These are phyloP conservation scores for Pseudogymnoascus sp. DNA, from an alignment of 2,329 filamentous ascomycete species.

Conservation along the genomic window DNA sequence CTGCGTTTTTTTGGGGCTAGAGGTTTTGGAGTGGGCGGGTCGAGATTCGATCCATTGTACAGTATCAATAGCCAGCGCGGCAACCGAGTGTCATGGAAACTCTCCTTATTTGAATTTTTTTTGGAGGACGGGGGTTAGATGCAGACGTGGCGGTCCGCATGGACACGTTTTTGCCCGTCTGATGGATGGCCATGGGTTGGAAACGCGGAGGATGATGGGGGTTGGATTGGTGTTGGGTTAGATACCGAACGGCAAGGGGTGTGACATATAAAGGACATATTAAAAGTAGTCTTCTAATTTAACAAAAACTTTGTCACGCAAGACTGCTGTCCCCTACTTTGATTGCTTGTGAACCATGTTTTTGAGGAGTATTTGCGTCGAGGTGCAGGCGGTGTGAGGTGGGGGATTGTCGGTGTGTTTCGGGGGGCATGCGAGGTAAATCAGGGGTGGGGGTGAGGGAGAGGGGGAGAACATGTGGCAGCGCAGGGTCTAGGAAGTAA, in stretches of 20 bases:
- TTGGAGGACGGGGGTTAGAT: background rate
- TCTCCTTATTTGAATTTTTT: background rate
- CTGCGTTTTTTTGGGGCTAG: background rate
- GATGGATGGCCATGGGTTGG: background rate
- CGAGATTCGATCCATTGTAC: background rate
- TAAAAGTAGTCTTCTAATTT: background rate
- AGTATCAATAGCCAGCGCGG: conserved; percentile 5
- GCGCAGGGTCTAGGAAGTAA: background rate
- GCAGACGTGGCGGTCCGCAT: background rate
- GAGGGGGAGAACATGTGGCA: background rate
- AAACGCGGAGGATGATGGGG: background rate
- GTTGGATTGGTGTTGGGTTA: background rate
- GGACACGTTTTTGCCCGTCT: background rate
- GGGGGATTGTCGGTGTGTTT: conserved; percentile 5
- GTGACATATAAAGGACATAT: background rate
- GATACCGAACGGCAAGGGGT: background rate
- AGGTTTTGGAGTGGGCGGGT: background rate
- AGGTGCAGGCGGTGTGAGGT: background rate
- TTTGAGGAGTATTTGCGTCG: background rate
- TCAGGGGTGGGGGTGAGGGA: background rate
- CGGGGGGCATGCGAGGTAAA: background rate
- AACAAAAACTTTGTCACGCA: background rate
- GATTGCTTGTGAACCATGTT: background rate
- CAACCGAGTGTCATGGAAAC: conserved; percentile 3
- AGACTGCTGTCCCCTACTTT: background rate